Evolutionary conservation across 495 filamentous ascomycete genomes (phyloP).

Genomic region (Friedmanniomyces endolithicus): DNA sequence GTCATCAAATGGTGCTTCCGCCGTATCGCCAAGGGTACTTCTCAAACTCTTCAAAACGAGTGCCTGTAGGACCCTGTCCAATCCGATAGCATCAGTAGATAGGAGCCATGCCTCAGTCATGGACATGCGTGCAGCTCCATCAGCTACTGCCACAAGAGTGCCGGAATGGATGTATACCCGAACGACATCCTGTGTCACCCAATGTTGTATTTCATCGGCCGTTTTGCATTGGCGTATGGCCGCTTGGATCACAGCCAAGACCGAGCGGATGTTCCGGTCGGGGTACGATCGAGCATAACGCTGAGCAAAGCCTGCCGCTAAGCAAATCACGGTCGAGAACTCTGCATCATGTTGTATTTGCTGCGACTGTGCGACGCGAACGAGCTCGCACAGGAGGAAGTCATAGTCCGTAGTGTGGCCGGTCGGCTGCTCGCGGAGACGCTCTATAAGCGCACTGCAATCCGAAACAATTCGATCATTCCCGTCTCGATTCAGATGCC

Average conservation of each 20-base stretch:
- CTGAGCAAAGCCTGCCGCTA: slow-evolving; percentile 14
- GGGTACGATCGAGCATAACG: slow-evolving; percentile 11
- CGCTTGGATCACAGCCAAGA: neutral
- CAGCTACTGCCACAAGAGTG: slow-evolving; percentile 29
- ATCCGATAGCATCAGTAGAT: neutral
- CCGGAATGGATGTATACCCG: slow-evolving; percentile 37
- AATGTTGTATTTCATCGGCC: slow-evolving; percentile 4
- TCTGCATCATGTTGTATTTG: too few relatives aligned
- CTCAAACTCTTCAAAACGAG: neutral
- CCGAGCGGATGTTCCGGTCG: neutral
- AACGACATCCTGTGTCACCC: slow-evolving; percentile 31
- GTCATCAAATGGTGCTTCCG: slow-evolving; percentile 22
- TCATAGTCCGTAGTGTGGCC: slow-evolving; percentile 11
- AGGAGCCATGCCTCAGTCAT: slow-evolving; percentile 22
- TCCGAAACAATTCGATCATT: neutral
- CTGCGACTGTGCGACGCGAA: neutral
- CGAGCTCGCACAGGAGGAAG: neutral
- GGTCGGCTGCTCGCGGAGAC: neutral
- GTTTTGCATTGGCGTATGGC: neutral
- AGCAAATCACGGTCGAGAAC: neutral
- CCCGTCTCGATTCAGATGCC: neutral
- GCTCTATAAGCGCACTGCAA: neutral
- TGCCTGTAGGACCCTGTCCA: slow-evolving; percentile 3
- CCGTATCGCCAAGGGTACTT: neutral
- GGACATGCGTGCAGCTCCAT: slow-evolving; percentile 19